Percentiles rank a stretch among this genome's conserved stretches.
Conservation (phyloP, 768 basidiomycete genomes). For the Xerocomellus chrysenteron region DNA sequence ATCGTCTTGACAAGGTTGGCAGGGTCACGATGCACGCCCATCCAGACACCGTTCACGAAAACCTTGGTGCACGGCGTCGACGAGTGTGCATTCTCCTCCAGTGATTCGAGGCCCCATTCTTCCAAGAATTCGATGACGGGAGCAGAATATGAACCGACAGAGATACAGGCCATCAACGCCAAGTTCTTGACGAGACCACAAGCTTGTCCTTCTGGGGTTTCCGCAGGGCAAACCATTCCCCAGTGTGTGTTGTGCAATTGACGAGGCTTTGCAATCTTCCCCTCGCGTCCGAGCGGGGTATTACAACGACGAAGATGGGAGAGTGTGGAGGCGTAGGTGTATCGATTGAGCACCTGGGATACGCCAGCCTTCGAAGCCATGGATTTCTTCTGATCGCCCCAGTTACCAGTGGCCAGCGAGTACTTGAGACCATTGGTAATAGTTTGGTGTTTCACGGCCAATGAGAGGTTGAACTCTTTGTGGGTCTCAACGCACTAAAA, state of each 20-base stretch:
- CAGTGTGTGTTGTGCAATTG: slow-evolving; percentile 99
- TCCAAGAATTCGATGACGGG: slow-evolving; percentile 98
- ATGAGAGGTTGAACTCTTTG: slow-evolving; percentile 88
- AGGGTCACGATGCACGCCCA: slow-evolving; percentile 96
- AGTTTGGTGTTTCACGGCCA: slow-evolving; percentile 94
- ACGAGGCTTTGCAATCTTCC: slow-evolving; percentile 98
- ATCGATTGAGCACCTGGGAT: slow-evolving; percentile 96
- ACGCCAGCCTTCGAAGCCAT: slow-evolving; percentile 99
- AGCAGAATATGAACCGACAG: slow-evolving; percentile 93
- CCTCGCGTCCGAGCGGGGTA: slow-evolving; percentile 96
- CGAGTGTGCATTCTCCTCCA: slow-evolving; percentile 91
- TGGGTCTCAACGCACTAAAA: slow-evolving; percentile 91
- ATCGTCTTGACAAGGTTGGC: slow-evolving; percentile 90
- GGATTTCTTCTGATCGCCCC: slow-evolving; percentile 99
- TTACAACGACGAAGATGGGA: slow-evolving; percentile 98
- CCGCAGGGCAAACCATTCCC: slow-evolving; percentile 99
- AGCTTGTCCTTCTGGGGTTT: slow-evolving; percentile 99
- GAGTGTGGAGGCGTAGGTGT: slow-evolving; percentile 97
- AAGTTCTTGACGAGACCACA: slow-evolving; percentile 99
- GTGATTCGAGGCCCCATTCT: slow-evolving; percentile 95
- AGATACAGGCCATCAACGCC: slow-evolving; percentile 96
- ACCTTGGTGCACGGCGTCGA: slow-evolving; percentile 88
- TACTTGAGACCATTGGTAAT: slow-evolving; percentile 99
- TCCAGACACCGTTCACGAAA: slow-evolving; percentile 99
- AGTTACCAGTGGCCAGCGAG: slow-evolving; percentile 97